Evolutionary conservation across 1,284 basidiomycete species (phyloP), one percentile per base, ranked within the genome.

Genomic region (Dichomitus squalens): DNA sequence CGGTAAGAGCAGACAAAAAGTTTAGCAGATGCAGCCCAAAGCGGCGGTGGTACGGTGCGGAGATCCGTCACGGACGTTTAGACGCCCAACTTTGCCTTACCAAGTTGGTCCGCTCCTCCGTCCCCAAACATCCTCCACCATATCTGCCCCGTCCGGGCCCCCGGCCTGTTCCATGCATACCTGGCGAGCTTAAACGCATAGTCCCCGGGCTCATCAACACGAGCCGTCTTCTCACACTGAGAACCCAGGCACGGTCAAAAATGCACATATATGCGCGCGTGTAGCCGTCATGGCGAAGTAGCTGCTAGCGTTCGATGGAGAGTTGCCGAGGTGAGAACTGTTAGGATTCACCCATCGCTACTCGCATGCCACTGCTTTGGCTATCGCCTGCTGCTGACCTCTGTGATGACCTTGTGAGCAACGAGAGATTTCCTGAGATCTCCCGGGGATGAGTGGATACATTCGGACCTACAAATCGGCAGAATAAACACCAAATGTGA

Each of bases 391-490:
- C 44, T 27, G 18, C 18, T 31, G 8, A 20, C 44, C 44, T 47
- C 18, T n/a, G 16, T 23, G 27, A 29, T 25, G 23, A 8, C 49
- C 14, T 31, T 36, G 16, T 35, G 36, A 48, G 47, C 18, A 27
- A 21, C 43, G 35, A 36, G 29, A 12, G 2, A 21, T 16, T 4
- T 11, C 14, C n/a, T 51, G 21, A 27, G 31, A 34, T 31, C 27
- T 1, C 16, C 39, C 38, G 39, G 43, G 29, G 21, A 23, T 31
- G 53, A 8, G 11, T 38, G 46, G 50, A 55, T 50, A 59, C 61
- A 58, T 58, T 53, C 59, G 60, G 61, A 63, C 61, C 61, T 58
- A 60, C 61, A 63, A 62, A 36, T 52, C 53, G 53, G 53, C 53
- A 49, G 46, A 49, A 49, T 20, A 35, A 20, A 46, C 29, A 25